Base-by-base conservation (phyloP, 2,329 filamentous ascomycete genomes). In the Arthroderma sp. region DNA sequence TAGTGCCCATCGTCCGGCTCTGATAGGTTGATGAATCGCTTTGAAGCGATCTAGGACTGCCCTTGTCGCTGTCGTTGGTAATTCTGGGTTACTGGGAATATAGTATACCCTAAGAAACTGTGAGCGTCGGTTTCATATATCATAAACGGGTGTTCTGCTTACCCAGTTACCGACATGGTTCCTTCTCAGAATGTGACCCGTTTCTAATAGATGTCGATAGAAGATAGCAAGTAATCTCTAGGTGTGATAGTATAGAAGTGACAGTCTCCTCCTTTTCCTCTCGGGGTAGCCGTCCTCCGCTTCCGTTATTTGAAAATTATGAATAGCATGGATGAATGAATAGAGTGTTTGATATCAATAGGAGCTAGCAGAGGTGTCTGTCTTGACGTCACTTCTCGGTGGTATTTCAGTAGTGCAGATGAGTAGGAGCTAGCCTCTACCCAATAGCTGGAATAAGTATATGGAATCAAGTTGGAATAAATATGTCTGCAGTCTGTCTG, bases 51-150 rank as follows among this genome's bases (percentile, higher is more conserved):
- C 70, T 55, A 68, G 68, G 28, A 74, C 60, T 17, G 64, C 63
- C 19, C 62, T 59, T 33, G 72, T 62, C 6, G 66, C 69, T 13
- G 54, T 55, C 4, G 71, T 73, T 35, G 70, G 63, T 25, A 70
- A 63, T 59, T 73, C 73, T 54, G 72, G 70, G 52, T 69, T 71
- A 19, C 71, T 69, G 33, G 71, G 71, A 41, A 74, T 69, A 61
- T 74, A 74, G 62, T 70, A 74, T 57, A 74, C 67, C n/a, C 72
- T 74, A 23, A 17, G 4, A 25, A 35, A 44, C 17, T 17, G 39
- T 54, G 52, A 41, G 19, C 17, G 47, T 23, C 17, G 17, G 21
- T 15, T 7, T 25, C 35, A 11, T 25, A n/a, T 0, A 13, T 53
- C 38, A 23, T 25, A 23, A 56, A n/a, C 2, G 2, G 43, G 23